Conservation (phyloP, 106 monocot genomes). For the Amphibolis antarctica region DNA sequence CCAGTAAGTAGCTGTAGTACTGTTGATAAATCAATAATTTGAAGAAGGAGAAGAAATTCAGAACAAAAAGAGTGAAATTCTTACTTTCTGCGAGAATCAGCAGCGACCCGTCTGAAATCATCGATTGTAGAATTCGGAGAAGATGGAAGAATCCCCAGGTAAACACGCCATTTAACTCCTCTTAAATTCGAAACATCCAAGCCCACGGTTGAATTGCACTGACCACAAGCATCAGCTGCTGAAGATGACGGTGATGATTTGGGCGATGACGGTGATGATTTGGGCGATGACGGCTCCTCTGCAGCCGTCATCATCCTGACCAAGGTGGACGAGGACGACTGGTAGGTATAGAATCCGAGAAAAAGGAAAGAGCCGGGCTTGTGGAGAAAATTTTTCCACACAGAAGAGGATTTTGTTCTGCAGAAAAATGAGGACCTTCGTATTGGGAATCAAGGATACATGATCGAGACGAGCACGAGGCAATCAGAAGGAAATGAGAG, state of each 20-base stretch:
- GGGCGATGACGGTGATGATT: neutral
- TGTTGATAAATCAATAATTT: neutral
- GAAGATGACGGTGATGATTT: neutral
- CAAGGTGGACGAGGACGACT: neutral
- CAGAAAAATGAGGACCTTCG: neutral
- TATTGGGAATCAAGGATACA: neutral
- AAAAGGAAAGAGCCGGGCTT: neutral
- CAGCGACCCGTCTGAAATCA: conserved; percentile 59
- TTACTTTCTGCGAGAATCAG: conserved; percentile 77
- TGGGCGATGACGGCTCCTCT: neutral
- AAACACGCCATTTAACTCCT: conserved; percentile 72
- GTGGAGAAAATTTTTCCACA: neutral
- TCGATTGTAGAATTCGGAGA: conserved; percentile 47
- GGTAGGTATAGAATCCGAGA: neutral
- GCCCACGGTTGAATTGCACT: neutral
- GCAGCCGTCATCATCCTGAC: neutral
- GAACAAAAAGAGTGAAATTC: neutral
- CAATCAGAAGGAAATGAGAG: neutral
- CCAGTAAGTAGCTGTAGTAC: neutral
- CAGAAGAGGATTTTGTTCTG: too few species aligned
- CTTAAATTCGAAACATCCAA: conserved; percentile 45
- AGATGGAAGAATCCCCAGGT: conserved; percentile 61
- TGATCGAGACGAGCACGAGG: neutral
- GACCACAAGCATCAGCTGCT: neutral
- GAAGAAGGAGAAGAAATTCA: neutral